phyloP scores from a whole-genome alignment of 345 rosid genomes.

The Nasturtium officinale region DNA sequence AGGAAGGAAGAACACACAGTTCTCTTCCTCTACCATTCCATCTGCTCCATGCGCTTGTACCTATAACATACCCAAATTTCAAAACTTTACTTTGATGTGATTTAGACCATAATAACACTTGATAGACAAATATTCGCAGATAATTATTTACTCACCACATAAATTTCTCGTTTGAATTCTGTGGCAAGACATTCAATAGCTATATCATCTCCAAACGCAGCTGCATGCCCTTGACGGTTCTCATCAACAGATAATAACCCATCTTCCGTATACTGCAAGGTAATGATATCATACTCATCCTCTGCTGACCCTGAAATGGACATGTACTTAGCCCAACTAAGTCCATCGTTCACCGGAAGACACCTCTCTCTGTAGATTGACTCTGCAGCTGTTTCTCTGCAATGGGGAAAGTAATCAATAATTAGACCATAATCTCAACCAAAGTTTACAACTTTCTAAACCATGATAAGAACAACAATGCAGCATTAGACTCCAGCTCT shows the following conservation, averaged over 20 bases:
- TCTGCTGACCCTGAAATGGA: slow-evolving; percentile 82
- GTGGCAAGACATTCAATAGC: slow-evolving; percentile 97
- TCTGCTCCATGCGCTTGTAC: slow-evolving; percentile 99
- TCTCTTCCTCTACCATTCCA: slow-evolving; percentile 94
- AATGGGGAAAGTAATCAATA: slow-evolving; percentile 23
- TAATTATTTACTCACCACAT: slow-evolving; percentile 56
- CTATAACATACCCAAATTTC: slow-evolving; percentile 41
- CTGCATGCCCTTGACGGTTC: slow-evolving; percentile 82
- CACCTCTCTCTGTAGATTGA: slow-evolving; percentile 94
- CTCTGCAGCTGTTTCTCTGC: slow-evolving; percentile 91
- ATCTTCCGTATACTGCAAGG: slow-evolving; percentile 90
- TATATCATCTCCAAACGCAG: slow-evolving; percentile 98
- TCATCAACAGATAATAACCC: slow-evolving; percentile 90
- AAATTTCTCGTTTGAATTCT: slow-evolving; percentile 90
- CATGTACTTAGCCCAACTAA: slow-evolving; percentile 98
- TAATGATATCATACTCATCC: slow-evolving; percentile 87
- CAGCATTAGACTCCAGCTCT: not conserved
- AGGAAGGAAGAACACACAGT: slow-evolving; percentile 95
- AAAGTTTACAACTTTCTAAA: not conserved
- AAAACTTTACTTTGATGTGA: slow-evolving; percentile 10
- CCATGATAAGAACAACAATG: not conserved
- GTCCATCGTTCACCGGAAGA: slow-evolving; percentile 74
- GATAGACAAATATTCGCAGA: not conserved
- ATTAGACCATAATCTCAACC: not conserved
- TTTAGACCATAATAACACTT: not conserved